Evolutionary conservation across 805 yeast genomes (phyloP).

Genomic region (Kuraishia hungarica): DNA sequence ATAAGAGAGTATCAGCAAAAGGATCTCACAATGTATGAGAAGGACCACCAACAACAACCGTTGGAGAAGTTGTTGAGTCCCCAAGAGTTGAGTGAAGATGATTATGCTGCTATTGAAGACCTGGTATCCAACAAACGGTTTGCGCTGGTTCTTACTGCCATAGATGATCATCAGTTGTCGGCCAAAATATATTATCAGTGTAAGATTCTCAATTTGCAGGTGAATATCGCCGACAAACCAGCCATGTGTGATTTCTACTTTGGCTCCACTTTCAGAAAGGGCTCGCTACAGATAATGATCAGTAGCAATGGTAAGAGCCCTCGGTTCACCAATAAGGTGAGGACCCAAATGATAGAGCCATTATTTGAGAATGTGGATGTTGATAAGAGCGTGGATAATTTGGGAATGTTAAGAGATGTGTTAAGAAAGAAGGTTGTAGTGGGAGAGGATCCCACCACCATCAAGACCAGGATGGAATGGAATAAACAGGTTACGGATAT

Average conservation of each 20-base stretch:
- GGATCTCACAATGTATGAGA: slow-evolving; percentile 45
- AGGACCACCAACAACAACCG: too few species aligned
- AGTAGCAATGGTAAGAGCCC: slow-evolving; percentile 82
- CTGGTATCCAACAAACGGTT: slow-evolving; percentile 33
- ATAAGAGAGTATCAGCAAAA: slow-evolving; percentile 33
- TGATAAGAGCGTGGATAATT: slow-evolving; percentile 50
- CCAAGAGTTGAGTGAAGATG: slow-evolving; percentile 9
- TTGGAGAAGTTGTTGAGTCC: slow-evolving; percentile 4
- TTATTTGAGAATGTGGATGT: slow-evolving; percentile 30
- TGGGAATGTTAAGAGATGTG: slow-evolving; percentile 44
- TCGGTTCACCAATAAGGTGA: slow-evolving; percentile 52
- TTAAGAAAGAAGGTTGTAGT: slow-evolving; percentile 33
- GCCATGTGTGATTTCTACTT: slow-evolving; percentile 80
- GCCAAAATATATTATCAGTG: slow-evolving; percentile 45
- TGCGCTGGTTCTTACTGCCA: slow-evolving; percentile 64
- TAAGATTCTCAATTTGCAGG: slow-evolving; percentile 40
- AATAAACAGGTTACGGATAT: slow-evolving; percentile 57
- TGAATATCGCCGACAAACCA: slow-evolving; percentile 81
- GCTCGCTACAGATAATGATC: slow-evolving; percentile 71
- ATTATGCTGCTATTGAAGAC: slow-evolving; percentile 24
- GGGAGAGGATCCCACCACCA: slow-evolving; percentile 33
- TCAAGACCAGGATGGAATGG: slow-evolving; percentile 64
- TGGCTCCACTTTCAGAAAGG: slow-evolving; percentile 69
- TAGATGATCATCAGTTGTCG: slow-evolving; percentile 60
- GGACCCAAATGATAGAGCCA: slow-evolving; percentile 44